Evolutionary conservation across 352 stramenopile genomes (phyloP).

Genomic region (Globisporangium yorkense): DNA sequence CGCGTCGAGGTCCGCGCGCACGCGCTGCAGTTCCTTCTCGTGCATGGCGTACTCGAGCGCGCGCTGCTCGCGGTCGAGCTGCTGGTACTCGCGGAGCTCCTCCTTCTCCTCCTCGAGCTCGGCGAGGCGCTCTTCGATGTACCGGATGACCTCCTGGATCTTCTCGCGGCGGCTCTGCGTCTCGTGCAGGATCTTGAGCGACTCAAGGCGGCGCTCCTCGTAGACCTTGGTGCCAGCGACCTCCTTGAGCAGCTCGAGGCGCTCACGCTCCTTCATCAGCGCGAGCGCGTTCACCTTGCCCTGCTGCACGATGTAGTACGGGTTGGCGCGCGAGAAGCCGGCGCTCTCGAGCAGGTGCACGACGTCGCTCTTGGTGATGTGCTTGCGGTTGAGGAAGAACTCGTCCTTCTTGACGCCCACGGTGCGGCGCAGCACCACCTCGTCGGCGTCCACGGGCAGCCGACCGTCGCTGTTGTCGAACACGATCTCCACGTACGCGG

Average conservation of each 20-base stretch:
- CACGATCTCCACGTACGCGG: constrained; percentile 98
- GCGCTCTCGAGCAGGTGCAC: constrained; percentile 97
- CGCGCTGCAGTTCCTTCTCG: constrained; percentile 79
- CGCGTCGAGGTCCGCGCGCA: constrained; percentile 50
- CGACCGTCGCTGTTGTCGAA: constrained; percentile 99
- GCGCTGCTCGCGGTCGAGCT: constrained; percentile 92
- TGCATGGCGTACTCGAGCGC: constrained; percentile 97
- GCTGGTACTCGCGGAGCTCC: constrained; percentile 93
- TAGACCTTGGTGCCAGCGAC: constrained; percentile 99
- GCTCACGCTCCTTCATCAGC: constrained; percentile 97
- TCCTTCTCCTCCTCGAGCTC: constrained; percentile 99
- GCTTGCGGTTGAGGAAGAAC: constrained; percentile 99
- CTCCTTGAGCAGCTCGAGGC: constrained; percentile 97
- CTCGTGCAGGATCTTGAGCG: constrained; percentile 96
- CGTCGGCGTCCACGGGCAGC: constrained; percentile 88
- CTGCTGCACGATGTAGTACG: constrained; percentile 99
- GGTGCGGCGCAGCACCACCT: constrained; percentile 96
- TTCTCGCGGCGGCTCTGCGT: constrained; percentile 93
- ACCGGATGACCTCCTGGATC: constrained; percentile 94
- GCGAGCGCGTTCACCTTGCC: constrained; percentile 98
- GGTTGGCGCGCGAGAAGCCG: constrained; percentile 98
- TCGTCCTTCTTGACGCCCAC: constrained; percentile 99
- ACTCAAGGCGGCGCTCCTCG: constrained; percentile 96
- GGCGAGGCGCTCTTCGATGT: constrained; percentile 91
- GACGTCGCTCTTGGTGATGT: constrained; percentile 98